Evolutionary conservation across 2,329 filamentous ascomycete species (phyloP), one percentile per base, ranked within the genome.

Genomic region (Capronia epimyces): DNA sequence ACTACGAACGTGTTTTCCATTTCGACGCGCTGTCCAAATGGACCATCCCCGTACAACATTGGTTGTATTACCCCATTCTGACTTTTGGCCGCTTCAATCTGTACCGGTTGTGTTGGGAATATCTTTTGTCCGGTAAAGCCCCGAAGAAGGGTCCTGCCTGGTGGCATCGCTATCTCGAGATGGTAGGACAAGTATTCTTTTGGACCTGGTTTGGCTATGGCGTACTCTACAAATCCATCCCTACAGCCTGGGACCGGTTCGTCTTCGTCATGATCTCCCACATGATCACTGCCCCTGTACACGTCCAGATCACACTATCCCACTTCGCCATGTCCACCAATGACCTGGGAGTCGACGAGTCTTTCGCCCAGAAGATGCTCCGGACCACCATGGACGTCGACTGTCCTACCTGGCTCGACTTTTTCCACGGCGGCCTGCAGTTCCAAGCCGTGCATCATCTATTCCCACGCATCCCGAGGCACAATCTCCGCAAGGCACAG

Each of bases 321-420:
- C 89, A 95, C 69, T 95, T 94, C 68, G 87, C 87, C 59, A 95
- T 95, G 89, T 91, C 87, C 61, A 95, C 89, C 0, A 79, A 87
- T 9, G 88, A 95, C 62, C 75, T 95, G 10, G 90, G 90, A 0
- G 82, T 86, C 1, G 76, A 83, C 45, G 89, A 95, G 66, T 93
- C 87, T 0, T 95, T 95, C 67, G 82, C 89, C 0, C 89, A 95
- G 69, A 87, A 84, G 67, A 93, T 94, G 84, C 76, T 95, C 40
- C 83, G 90, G 60, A 95, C 89, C 1, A 95, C 89, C 10, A 95
- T 95, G 89, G 89, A 95, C 58, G 83, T 95, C 18, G 88, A 93
- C 65, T 95, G 89, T 64, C 87, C 89, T 0, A 75, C 78, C 10
- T 95, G 89, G 89, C 75, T 95, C 10, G 89, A 95, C 65, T 95